Base-by-base conservation (phyloP, 176 grass and related monocot species). In the Rhynchospora tenuis region DNA sequence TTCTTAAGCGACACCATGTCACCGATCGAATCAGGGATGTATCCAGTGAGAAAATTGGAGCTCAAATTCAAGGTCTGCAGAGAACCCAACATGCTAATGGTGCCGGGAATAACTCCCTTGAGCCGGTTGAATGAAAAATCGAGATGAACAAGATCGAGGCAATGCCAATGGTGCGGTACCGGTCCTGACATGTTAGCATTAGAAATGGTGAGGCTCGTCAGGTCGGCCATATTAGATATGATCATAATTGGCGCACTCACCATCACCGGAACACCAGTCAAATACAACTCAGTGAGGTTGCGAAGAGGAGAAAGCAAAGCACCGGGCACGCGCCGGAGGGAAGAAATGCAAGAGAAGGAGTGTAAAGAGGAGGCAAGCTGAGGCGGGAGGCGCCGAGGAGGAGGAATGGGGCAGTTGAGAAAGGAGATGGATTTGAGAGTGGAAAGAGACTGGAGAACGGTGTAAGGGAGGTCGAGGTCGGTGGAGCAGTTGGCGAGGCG, bases 81-180 rank as follows among this genome's bases (percentile, higher is more conserved):
- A 60, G 56, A 90, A 86, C 56, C 86, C 45, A 99, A 87, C 57
- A 92, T 84, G 26, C 89, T 93, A 79, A 99, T 81, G 9, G 93
- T 87, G 65, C 89, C 82, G 5, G 96, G 93, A 20, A 99, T 60
- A 48, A 84, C 16, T 27, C 93, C 93, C n/a, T 81, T 33, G 86
- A 99, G 94, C 75, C 31, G 88, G 89, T 99, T 99, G 54, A 82
- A 80, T 26, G 96, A 99, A 62, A 99, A 91, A 73, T 99, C 91
- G 54, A 95, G 93, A 76, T 81, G 91, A 16, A 88, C 87, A 79
- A 99, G 89, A 79, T 90, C 90, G 84, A 89, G 83, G 84, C 87
- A 88, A 59, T 99, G 93, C 96, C 93, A 95, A 66, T 93, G 91
- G 88, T 90, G 96, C 64, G 93, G 96, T 50, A 99, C 50, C n/a